These are phyloP conservation scores for Suillus bovinus DNA, from an alignment of 768 basidiomycete species.

Conservation along the genomic window DNA sequence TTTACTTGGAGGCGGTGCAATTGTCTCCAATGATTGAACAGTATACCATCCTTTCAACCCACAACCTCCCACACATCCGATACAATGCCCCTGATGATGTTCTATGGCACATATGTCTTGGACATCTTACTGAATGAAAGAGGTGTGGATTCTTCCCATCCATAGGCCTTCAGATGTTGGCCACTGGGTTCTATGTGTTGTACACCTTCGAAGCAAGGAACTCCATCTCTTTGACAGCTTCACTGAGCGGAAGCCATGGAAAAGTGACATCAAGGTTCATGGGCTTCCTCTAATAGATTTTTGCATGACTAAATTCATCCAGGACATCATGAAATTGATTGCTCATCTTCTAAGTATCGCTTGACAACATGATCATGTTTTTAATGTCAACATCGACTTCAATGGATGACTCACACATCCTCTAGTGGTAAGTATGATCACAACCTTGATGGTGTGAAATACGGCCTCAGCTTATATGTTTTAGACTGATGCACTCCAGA, in stretches of 20 bases:
- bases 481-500: conserved; percentile 10
- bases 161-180: too few relatives aligned
- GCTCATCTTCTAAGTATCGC: background rate
- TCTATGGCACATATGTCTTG: conserved; percentile 20
- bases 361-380: background rate
- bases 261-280: conserved; percentile 5
- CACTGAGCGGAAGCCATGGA: conserved; percentile 1
- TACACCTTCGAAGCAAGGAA: too few relatives aligned
- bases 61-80: background rate
- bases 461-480: background rate
- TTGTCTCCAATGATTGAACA: background rate
- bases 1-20: background rate
- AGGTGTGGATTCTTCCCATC: conserved; percentile 38
- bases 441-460: background rate
- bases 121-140: conserved; percentile 29
- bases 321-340: background rate
- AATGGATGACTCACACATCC: background rate
- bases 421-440: background rate
- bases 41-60: conserved; percentile 12
- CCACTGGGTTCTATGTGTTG: too few relatives aligned
- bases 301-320: background rate
- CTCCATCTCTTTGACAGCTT: conserved; percentile 42
- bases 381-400: background rate
- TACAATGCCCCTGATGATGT: conserved; percentile 8
- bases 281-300: background rate